Evolutionary conservation across 495 filamentous ascomycete genomes (phyloP).

Genomic region (Aspergillus mulundensis): DNA sequence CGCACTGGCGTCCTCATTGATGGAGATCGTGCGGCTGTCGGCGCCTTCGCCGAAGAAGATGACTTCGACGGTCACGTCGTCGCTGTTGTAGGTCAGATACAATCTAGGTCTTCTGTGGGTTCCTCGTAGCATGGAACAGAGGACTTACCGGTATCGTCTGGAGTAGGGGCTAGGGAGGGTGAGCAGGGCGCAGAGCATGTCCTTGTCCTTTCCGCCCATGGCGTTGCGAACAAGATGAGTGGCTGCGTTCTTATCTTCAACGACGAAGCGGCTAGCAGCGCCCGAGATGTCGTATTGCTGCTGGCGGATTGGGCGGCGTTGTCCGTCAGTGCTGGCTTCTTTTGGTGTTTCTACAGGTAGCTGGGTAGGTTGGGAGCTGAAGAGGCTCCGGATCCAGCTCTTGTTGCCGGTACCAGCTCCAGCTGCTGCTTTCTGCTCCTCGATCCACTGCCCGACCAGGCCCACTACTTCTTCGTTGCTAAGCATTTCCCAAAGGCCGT

Average conservation of each 20-base stretch:
- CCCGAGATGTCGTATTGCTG: constrained; percentile 73
- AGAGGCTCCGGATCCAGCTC: constrained; percentile 48
- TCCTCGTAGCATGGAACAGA: neutral
- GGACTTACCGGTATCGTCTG: constrained; percentile 73
- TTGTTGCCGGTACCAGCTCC: constrained; percentile 39
- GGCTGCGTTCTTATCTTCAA: constrained; percentile 93
- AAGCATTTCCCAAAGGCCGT: constrained; percentile 98
- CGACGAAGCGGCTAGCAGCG: constrained; percentile 75
- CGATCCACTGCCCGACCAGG: constrained; percentile 93
- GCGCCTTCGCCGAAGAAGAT: constrained; percentile 89
- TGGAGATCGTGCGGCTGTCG: constrained; percentile 69
- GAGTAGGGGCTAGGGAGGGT: constrained; percentile 90
- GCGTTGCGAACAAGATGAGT: constrained; percentile 96
- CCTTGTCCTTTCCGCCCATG: constrained; percentile 85
- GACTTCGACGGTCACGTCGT: constrained; percentile 96
- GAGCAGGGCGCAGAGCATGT: constrained; percentile 90
- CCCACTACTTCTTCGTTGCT: constrained; percentile 98
- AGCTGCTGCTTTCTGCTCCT: constrained; percentile 54
- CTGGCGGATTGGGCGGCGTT: constrained; percentile 72
- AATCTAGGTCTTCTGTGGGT: neutral
- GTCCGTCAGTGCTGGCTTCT: constrained; percentile 51
- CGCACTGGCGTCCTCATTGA: constrained; percentile 85
- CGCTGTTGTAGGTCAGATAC: constrained; percentile 40
- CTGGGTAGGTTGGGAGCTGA: constrained; percentile 40
- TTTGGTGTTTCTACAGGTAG: constrained; percentile 50